phyloP scores from a whole-genome alignment of 2,329 filamentous ascomycete genomes.

The Epicoccum nigrum region DNA sequence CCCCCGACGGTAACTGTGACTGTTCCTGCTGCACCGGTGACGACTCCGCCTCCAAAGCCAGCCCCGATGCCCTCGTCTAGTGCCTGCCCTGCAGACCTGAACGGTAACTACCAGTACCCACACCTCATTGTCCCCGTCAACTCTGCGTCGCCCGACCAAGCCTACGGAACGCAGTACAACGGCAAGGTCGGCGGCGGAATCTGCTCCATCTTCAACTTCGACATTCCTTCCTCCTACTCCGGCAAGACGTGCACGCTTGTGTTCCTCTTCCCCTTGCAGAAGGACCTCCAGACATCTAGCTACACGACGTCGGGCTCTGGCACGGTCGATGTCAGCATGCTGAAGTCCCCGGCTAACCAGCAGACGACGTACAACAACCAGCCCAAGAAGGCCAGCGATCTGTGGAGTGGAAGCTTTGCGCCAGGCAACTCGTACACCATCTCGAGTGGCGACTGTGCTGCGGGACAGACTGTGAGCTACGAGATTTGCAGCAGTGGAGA shows the following conservation, averaged over 20 bases:
- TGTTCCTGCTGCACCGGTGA: not conserved
- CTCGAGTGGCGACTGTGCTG: constrained; percentile 62
- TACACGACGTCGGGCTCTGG: constrained; percentile 63
- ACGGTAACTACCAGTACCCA: constrained; percentile 54
- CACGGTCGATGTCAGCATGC: constrained; percentile 59
- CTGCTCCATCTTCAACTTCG: constrained; percentile 72
- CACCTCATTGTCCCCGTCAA: constrained; percentile 68
- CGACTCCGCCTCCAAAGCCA: not conserved
- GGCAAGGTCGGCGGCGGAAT: constrained; percentile 54
- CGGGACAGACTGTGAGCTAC: constrained; percentile 58
- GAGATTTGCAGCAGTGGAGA: constrained; percentile 58
- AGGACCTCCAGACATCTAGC: constrained; percentile 64
- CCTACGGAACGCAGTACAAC: constrained; percentile 61
- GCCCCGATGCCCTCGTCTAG: not conserved
- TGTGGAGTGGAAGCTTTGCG: constrained; percentile 51
- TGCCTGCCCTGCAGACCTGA: constrained; percentile 31
- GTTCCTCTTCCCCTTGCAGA: constrained; percentile 67
- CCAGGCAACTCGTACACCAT: constrained; percentile 61
- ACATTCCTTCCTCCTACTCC: constrained; percentile 60
- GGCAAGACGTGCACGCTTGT: constrained; percentile 67
- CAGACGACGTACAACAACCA: constrained; percentile 62
- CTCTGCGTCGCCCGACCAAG: constrained; percentile 58
- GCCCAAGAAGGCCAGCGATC: constrained; percentile 53
- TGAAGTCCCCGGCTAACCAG: constrained; percentile 54
- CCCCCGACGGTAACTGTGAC: constrained; percentile 7